A percentile compares a stretch with the other conserved stretches of the same genome.
These are phyloP conservation scores for Oxyria digyna DNA, from an alignment of 148 eudicot genomes.

Conservation along the genomic window DNA sequence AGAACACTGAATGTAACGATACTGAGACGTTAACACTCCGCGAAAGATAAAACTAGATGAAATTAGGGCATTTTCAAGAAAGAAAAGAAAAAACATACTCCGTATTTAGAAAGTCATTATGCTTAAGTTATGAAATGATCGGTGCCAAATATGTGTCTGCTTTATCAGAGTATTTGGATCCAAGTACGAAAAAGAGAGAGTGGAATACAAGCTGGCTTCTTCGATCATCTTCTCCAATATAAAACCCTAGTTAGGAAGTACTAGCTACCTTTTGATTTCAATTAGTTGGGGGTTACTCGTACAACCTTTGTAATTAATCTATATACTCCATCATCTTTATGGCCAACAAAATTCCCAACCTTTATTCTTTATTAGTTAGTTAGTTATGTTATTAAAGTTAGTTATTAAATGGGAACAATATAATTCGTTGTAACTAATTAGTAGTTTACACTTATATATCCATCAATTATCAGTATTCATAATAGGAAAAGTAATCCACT, in stretches of 20 bases:
- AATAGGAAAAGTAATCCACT: no score
- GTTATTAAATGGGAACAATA: neutral
- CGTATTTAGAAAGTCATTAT: neutral
- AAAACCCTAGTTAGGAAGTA: neutral
- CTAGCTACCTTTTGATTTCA: neutral
- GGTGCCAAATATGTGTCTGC: neutral
- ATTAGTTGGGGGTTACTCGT: conserved; percentile 5
- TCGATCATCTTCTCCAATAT: neutral
- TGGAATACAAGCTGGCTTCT: neutral
- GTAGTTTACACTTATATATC: neutral
- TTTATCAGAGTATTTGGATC: conserved; percentile 2
- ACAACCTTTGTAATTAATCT: neutral
- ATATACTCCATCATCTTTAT: neutral
- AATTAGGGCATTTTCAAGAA: neutral
- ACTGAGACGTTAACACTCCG: no score
- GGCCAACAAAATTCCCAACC: neutral
- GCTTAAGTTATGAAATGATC: neutral
- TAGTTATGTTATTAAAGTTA: neutral
- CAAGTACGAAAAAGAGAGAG: neutral
- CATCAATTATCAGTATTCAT: neutral
- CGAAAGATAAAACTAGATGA: no score
- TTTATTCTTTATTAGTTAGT: neutral
- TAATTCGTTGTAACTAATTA: neutral
- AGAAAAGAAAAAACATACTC: neutral
- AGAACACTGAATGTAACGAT: no score